These are phyloP conservation scores for Colletotrichum sp. DNA, from an alignment of 2,329 filamentous ascomycete genomes.

Conservation along the genomic window DNA sequence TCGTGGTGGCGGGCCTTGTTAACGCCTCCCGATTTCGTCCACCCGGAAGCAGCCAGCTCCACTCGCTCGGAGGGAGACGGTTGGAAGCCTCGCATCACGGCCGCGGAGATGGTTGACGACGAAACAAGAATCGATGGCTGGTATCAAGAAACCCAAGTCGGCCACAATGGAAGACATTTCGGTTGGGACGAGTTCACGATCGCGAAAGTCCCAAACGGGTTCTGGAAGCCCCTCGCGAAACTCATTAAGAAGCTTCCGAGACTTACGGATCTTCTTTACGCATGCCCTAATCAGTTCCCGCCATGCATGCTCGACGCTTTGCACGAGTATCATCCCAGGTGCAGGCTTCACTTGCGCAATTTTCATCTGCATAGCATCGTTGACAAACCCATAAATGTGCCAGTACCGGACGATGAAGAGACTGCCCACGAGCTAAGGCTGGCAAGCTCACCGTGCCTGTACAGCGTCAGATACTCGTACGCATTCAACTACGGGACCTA, in stretches of 20 bases:
- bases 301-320: not conserved
- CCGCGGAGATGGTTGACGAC: not conserved
- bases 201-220: not conserved
- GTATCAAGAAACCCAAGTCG: not conserved
- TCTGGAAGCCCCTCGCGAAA: not conserved
- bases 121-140: not conserved
- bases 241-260: not conserved
- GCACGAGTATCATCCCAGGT: not conserved
- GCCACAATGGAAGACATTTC: not conserved
- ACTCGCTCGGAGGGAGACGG: not conserved
- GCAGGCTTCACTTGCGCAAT: not conserved
- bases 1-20: not conserved
- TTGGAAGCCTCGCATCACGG: not conserved
- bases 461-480: not conserved
- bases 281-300: not conserved
- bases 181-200: not conserved
- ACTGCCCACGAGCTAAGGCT: not conserved
- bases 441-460: not conserved
- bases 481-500: not conserved
- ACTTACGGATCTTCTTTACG: not conserved
- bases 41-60: not conserved
- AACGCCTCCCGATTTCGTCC: not conserved
- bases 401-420: not conserved
- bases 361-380: not conserved
- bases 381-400: too few relatives aligned